phyloP scores from a whole-genome alignment of 306 rosid genomes.

The Cicer yamashitae region DNA sequence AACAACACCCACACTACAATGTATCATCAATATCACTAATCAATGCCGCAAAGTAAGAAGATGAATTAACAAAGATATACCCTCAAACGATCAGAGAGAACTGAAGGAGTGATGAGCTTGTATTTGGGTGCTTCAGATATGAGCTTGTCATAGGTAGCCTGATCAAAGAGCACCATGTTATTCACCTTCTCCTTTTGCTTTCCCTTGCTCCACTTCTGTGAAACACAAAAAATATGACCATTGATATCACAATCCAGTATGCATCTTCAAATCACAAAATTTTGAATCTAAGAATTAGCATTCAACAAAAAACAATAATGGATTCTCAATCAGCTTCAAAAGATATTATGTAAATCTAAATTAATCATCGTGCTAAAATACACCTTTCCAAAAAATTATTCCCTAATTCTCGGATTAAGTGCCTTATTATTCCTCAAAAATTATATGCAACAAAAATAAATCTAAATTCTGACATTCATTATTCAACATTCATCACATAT shows the following conservation, averaged over 20 bases:
- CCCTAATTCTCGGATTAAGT: no score
- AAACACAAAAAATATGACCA: conserved; percentile 6
- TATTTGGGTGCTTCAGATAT: conserved; percentile 70
- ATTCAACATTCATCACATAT: neutral
- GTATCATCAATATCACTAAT: neutral
- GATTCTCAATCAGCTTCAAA: no score
- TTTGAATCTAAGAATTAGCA: no score
- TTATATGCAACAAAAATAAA: neutral
- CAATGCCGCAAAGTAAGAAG: neutral
- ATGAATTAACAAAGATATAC: conserved; percentile 33
- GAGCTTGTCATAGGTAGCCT: conserved; percentile 66
- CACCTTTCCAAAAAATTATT: no score
- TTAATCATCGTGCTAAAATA: no score
- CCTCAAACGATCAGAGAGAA: conserved; percentile 71
- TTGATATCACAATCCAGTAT: neutral
- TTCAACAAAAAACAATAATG: no score
- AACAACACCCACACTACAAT: neutral
- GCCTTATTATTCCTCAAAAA: neutral
- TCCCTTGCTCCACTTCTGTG: conserved; percentile 80
- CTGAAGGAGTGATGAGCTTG: conserved; percentile 74
- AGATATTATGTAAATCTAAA: no score
- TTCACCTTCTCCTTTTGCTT: conserved; percentile 86
- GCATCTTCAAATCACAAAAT: no score
- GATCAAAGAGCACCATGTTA: conserved; percentile 72
- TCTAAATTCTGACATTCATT: neutral